Evolutionary conservation across 2,329 filamentous ascomycete species (phyloP), one percentile per base, ranked within the genome.

Genomic region (Nannizziopsis arthrosporioides): DNA sequence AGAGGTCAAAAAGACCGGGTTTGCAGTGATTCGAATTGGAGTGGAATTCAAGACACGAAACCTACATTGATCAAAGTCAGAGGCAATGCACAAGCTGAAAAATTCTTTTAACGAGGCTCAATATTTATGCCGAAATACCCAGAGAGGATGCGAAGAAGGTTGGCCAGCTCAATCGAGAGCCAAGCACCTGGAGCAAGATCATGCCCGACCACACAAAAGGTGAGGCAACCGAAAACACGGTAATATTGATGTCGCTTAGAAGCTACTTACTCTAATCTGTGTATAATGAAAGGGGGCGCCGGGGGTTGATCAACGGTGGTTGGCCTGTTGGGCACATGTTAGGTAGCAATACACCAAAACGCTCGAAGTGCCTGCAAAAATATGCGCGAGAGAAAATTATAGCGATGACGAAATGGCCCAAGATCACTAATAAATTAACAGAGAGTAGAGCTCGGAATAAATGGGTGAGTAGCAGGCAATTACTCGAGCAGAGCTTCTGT

Each of bases 311-410:
- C 22, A 32, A 18, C 5, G 18, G 47, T 42, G 45, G 38, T 39
- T 47, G 37, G 45, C 31, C 37, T 47, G 37, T 50, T 50, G 48
- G 51, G 47, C 43, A 38, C 44, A 32, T 11, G 42, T 52, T 47
- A 48, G 51, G 51, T 52, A 52, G 47, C 51, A 52, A 48, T 52
- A 52, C 51, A 44, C 49, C 32, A 44, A 40, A 35, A 47, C 12
- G 8, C 10, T 17, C 27, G 9, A n/a, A 42, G 5, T 42, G 36
- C 12, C 27, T 30, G 19, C 27, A 14, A 14, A 5, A 36, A 37
- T 41, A 17, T 37, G n/a, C 22, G 30, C 36, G 18, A 14, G 17
- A 8, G 19, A 8, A 15, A 9, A 35, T 45, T 18, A 9, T 27
- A 38, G 8, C 2, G 18, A 44, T 30, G 18, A 27, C n/a, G 39